Evolutionary conservation across 306 rosid genomes (phyloP).

Genomic region (Trifolium dubium): DNA sequence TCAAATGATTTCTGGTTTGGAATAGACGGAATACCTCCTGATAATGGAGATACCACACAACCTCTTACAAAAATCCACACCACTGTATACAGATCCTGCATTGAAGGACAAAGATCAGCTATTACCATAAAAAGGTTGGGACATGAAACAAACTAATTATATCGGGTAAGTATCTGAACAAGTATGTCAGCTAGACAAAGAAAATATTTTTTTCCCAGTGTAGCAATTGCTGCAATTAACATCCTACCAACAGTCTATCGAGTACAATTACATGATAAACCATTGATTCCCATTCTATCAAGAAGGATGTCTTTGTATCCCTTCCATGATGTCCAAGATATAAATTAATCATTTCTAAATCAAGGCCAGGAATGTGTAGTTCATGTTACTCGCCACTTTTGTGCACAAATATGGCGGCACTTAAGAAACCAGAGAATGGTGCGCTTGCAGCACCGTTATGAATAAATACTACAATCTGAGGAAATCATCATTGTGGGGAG

Average conservation of each 20-base stretch:
- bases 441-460: slow-evolving; percentile 2
- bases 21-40: slow-evolving; percentile 71
- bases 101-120: slow-evolving; percentile 27
- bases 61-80: slow-evolving; percentile 98
- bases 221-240: slow-evolving; percentile 20
- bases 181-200: slow-evolving; percentile 20
- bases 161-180: slow-evolving; percentile 2
- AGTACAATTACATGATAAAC: slow-evolving; percentile 25
- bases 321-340: slow-evolving; percentile 28
- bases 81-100: slow-evolving; percentile 91
- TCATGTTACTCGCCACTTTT: neutral
- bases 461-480: slow-evolving; percentile 25
- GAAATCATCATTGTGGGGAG: neutral
- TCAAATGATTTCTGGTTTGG: slow-evolving; percentile 23
- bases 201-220: neutral
- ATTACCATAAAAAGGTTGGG: slow-evolving; percentile 22
- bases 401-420: slow-evolving; percentile 15
- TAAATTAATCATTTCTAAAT: slow-evolving; percentile 3
- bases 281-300: slow-evolving; percentile 26
- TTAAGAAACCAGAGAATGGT: slow-evolving; percentile 37
- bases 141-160: slow-evolving; percentile 7
- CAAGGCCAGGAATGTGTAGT: slow-evolving; percentile 5
- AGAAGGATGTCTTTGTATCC: neutral
- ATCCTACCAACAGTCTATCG: slow-evolving; percentile 18
- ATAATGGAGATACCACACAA: slow-evolving; percentile 93